phyloP scores from a whole-genome alignment of 305 asterid species.

The Petunia hybrid region DNA sequence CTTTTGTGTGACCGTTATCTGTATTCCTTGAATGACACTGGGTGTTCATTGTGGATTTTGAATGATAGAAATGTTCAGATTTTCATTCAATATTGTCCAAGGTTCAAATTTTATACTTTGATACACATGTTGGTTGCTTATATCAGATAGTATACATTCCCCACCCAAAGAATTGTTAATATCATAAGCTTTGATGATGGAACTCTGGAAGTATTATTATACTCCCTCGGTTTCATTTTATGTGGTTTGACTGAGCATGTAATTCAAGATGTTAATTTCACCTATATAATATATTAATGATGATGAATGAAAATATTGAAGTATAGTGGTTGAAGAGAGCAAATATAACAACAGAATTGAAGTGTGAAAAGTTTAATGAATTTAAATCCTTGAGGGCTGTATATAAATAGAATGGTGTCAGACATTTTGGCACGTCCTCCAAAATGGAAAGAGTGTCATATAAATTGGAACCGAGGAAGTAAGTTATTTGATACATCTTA shows the following conservation, averaged over 20 bases:
- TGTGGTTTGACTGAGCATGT: background rate
- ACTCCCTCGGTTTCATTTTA: background rate
- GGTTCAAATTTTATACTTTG: background rate
- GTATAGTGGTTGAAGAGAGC: background rate
- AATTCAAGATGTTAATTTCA: background rate
- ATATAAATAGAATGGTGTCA: background rate
- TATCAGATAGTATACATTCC: background rate
- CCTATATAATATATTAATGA: background rate
- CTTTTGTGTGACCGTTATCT: conserved; percentile 10
- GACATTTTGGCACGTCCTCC: background rate
- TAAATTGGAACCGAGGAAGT: background rate
- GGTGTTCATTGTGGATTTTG: background rate
- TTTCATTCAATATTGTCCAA: background rate
- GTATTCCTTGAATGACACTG: conserved; percentile 16
- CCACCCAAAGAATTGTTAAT: background rate
- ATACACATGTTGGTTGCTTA: background rate
- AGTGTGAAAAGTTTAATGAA: background rate
- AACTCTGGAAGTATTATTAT: background rate
- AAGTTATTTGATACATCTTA: background rate
- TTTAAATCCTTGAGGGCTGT: background rate
- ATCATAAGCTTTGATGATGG: background rate
- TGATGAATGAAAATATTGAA: background rate
- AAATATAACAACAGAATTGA: background rate
- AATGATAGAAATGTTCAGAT: background rate
- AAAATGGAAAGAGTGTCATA: background rate